phyloP scores from a whole-genome alignment of 2,329 filamentous ascomycete species.

The Fusarium sp. region DNA sequence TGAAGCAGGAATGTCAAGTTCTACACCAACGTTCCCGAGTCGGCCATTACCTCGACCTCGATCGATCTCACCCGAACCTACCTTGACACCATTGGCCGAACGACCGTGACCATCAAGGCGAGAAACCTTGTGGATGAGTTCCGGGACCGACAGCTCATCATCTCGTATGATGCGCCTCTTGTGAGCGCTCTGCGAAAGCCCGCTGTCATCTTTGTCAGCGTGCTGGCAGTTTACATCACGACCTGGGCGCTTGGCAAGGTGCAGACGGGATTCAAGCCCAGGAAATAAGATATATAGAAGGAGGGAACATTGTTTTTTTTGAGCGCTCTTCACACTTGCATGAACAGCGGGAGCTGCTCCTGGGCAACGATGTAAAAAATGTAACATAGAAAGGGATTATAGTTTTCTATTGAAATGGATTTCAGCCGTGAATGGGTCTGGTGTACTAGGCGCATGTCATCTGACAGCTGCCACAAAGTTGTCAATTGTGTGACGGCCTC shows the following conservation, averaged over 20 bases:
- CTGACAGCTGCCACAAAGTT: neutral
- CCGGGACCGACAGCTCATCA: conserved; percentile 83
- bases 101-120: conserved; percentile 81
- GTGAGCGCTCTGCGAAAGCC: conserved; percentile 86
- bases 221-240: conserved; percentile 78
- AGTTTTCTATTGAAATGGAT: conserved; percentile 10
- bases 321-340: conserved; percentile 12
- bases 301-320: conserved; percentile 10
- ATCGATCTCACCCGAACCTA: conserved; percentile 84
- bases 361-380: conserved; percentile 41
- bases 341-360: conserved; percentile 22
- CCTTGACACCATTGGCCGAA: conserved; percentile 92
- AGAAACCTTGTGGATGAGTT: conserved; percentile 92
- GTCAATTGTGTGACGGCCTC: conserved; percentile 5
- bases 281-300: conserved; percentile 48
- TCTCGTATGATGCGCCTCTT: conserved; percentile 88
- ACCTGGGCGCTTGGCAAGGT: conserved; percentile 82
- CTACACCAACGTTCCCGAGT: conserved; percentile 76
- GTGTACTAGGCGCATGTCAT: neutral
- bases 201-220: conserved; percentile 79
- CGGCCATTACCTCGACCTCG: conserved; percentile 68
- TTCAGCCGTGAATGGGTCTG: conserved; percentile 1
- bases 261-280: conserved; percentile 79
- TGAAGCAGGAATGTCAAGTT: conserved; percentile 81
- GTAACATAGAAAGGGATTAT: conserved; percentile 37